These are phyloP conservation scores for Dryas alaskensis DNA, from an alignment of 306 rosid genomes.

Conservation along the genomic window DNA sequence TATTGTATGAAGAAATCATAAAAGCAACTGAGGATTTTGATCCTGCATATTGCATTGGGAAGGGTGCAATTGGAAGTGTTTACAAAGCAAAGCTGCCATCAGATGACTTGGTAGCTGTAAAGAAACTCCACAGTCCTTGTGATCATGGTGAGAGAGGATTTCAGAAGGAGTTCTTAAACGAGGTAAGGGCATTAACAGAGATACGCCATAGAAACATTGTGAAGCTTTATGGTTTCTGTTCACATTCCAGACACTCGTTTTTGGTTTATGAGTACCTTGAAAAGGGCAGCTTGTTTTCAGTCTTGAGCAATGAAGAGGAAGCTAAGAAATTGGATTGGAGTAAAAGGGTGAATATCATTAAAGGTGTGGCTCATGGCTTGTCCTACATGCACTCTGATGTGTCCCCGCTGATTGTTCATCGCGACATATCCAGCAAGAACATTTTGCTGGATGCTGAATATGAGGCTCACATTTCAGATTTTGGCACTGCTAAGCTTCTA, in stretches of 20 bases:
- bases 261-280: constrained; percentile 35
- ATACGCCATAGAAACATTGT: constrained; percentile 29
- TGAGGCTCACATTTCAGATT: constrained; percentile 41
- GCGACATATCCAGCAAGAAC: constrained; percentile 44
- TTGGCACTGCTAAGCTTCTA: constrained; percentile 33
- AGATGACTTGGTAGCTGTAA: constrained; percentile 33
- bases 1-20: constrained; percentile 30
- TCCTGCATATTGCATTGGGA: constrained; percentile 30
- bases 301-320: constrained; percentile 16
- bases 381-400: constrained; percentile 33
- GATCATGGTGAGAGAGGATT: not conserved
- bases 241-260: constrained; percentile 25
- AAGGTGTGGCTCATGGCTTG: constrained; percentile 36
- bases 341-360: constrained; percentile 27
- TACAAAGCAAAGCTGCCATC: constrained; percentile 35
- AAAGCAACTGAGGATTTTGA: constrained; percentile 38
- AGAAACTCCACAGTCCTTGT: constrained; percentile 26
- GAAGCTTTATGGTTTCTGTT: constrained; percentile 35
- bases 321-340: constrained; percentile 34
- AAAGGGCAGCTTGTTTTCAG: constrained; percentile 35
- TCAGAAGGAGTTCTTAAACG: constrained; percentile 24
- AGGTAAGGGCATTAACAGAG: constrained; percentile 24
- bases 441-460: constrained; percentile 30
- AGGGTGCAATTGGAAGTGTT: constrained; percentile 36
- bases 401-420: constrained; percentile 31